A percentile compares a stretch with the other conserved stretches of the same genome.
Evolutionary conservation across 108 stramenopile genomes (phyloP).

Genomic region (Pseudonitzschia delicatissima): DNA sequence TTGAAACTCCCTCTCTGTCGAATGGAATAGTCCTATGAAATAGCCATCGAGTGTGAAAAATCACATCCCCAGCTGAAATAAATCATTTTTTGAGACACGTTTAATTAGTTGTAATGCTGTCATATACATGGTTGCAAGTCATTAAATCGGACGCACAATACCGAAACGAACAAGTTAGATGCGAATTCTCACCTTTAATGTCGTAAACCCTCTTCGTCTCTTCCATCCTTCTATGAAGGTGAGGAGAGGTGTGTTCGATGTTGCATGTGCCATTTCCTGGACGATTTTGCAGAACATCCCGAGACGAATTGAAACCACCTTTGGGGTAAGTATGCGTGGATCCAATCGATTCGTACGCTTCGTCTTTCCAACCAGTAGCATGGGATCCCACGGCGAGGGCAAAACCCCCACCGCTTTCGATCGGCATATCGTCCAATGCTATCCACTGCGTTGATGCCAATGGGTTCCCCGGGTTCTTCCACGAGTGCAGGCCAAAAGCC

Average conservation of each 20-base stretch:
- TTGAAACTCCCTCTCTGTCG: conserved; percentile 21
- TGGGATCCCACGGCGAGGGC: conserved; percentile 76
- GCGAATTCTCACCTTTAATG: conserved; percentile 44
- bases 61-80: conserved; percentile 42
- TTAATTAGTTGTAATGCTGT: neutral
- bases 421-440: conserved; percentile 75
- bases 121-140: too few species aligned
- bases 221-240: conserved; percentile 68
- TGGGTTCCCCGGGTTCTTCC: conserved; percentile 40
- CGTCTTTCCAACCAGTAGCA: conserved; percentile 53
- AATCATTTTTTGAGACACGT: neutral
- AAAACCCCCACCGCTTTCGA: conserved; percentile 58
- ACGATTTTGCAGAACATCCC: conserved; percentile 58
- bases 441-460: conserved; percentile 73
- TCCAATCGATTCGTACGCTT: conserved; percentile 65
- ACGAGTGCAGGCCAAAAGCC: conserved; percentile 82
- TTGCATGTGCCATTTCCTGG: conserved; percentile 78
- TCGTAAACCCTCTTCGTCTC: conserved; percentile 66
- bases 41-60: conserved; percentile 77
- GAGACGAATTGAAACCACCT: conserved; percentile 58
- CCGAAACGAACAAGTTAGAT: too few species aligned
- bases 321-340: conserved; percentile 54
- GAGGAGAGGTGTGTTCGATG: conserved; percentile 56
- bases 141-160: too few species aligned
- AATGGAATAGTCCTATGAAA: conserved; percentile 78